These are phyloP conservation scores for Proliferodiscus dingleyae DNA, from an alignment of 2,329 filamentous ascomycete genomes.

Conservation along the genomic window DNA sequence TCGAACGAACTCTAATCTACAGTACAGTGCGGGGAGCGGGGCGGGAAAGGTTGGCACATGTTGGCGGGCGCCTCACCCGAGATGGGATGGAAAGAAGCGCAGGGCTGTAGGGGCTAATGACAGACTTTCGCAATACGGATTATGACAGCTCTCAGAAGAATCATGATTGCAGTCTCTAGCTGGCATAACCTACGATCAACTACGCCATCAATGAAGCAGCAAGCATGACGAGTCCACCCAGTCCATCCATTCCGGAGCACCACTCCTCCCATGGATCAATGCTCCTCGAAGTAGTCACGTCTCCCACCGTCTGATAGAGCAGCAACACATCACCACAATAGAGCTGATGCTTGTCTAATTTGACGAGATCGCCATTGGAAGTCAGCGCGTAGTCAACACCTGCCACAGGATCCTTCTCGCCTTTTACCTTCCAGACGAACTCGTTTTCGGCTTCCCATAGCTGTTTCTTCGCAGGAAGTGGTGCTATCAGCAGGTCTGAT, in stretches of 20 bases:
- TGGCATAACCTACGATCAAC: too few species aligned
- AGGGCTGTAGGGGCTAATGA: too few species aligned
- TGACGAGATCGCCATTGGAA: constrained; percentile 32
- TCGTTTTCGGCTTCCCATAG: constrained; percentile 41
- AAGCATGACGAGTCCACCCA: constrained; percentile 42
- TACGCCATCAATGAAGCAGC: constrained; percentile 34
- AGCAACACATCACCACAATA: constrained; percentile 25
- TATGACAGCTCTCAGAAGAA: too few species aligned
- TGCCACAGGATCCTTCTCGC: constrained; percentile 19
- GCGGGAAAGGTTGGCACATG: too few species aligned
- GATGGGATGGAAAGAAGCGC: too few species aligned
- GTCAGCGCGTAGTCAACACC: constrained; percentile 30
- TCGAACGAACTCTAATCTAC: too few species aligned
- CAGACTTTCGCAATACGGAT: too few species aligned
- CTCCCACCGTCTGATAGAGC: constrained; percentile 14
- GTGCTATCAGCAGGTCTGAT: constrained; percentile 36
- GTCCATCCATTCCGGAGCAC: constrained; percentile 41
- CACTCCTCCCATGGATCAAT: constrained; percentile 38
- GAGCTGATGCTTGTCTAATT: constrained; percentile 24
- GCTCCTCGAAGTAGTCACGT: too few species aligned
- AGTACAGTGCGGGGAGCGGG: too few species aligned
- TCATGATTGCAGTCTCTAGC: too few species aligned
- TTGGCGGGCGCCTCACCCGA: too few species aligned
- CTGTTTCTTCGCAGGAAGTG: constrained; percentile 38
- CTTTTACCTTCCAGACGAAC: constrained; percentile 33